Evolutionary conservation across 208 protist species (phyloP).

Genomic region (Blastocrithidia nonstop): DNA sequence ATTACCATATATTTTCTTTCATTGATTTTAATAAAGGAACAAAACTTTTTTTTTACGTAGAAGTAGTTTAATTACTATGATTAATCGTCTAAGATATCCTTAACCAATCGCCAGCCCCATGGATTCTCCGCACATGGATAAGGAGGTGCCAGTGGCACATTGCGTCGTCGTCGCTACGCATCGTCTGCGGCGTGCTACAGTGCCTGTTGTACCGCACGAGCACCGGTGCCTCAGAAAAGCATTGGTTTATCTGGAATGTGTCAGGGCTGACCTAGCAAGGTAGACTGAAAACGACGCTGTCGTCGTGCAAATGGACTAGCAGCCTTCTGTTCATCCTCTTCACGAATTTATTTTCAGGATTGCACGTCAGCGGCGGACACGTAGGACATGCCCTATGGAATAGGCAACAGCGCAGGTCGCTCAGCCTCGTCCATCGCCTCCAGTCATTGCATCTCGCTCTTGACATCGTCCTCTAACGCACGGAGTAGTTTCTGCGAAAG

Average conservation of each 20-base stretch:
- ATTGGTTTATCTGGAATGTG: constrained; percentile 58
- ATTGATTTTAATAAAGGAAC: background rate
- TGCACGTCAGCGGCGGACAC: constrained; percentile 57
- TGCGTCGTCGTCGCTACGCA: constrained; percentile 32
- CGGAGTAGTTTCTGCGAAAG: constrained; percentile 32
- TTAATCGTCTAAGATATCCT: constrained; percentile 61
- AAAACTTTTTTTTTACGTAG: background rate
- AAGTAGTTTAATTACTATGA: background rate
- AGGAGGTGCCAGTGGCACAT: constrained; percentile 40
- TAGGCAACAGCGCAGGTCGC: constrained; percentile 60
- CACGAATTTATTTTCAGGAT: constrained; percentile 39
- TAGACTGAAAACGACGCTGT: constrained; percentile 24
- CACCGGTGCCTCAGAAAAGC: constrained; percentile 77
- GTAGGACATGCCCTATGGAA: constrained; percentile 76
- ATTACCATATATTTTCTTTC: background rate
- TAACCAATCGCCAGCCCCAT: constrained; percentile 67
- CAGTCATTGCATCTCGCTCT: constrained; percentile 57
- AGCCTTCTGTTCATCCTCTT: constrained; percentile 18
- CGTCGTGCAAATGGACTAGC: constrained; percentile 41
- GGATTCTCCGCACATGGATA: constrained; percentile 76
- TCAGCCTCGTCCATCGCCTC: constrained; percentile 71
- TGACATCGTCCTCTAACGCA: constrained; percentile 56
- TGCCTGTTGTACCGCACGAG: constrained; percentile 65
- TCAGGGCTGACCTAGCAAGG: constrained; percentile 56
- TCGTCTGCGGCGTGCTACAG: constrained; percentile 65